phyloP scores from a whole-genome alignment of 495 filamentous ascomycete species.

The Penicillium arizonense region DNA sequence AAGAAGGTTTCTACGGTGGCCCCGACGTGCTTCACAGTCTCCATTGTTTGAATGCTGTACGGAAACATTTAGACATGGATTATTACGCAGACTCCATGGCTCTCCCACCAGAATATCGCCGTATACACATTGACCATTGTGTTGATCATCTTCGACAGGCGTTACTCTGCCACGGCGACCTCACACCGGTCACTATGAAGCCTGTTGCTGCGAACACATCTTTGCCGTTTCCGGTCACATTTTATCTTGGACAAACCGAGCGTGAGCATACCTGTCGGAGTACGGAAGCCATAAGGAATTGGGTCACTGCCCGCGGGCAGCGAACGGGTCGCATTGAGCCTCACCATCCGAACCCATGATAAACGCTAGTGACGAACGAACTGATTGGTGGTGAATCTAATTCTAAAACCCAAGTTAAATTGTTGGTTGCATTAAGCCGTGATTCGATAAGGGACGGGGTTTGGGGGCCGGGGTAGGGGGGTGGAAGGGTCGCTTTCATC shows the following conservation, averaged over 20 bases:
- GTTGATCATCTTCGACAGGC: conserved; percentile 34
- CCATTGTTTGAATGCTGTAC: conserved; percentile 13
- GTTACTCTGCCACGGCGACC: conserved; percentile 27
- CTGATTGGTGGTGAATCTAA: too few relatives aligned
- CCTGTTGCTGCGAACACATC: conserved; percentile 9
- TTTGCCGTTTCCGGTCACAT: background rate
- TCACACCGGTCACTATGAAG: conserved; percentile 17
- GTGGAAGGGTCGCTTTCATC: too few relatives aligned
- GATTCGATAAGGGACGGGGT: too few relatives aligned
- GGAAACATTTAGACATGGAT: conserved; percentile 12
- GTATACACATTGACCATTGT: conserved; percentile 24
- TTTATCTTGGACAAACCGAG: conserved; percentile 15
- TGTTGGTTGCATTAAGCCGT: too few relatives aligned
- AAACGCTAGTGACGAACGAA: too few relatives aligned
- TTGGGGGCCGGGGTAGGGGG: too few relatives aligned
- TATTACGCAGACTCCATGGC: conserved; percentile 7
- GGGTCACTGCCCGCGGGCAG: conserved; percentile 1
- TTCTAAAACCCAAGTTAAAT: too few relatives aligned
- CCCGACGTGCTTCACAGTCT: conserved; percentile 15
- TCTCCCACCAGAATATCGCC: conserved; percentile 4
- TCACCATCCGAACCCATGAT: too few relatives aligned
- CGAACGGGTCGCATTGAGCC: background rate
- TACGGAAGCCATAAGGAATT: background rate
- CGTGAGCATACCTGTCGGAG: conserved; percentile 15
- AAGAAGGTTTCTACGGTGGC: conserved; percentile 12